Base-by-base conservation (phyloP, 2,329 filamentous ascomycete species). In the Daldinia sp. region DNA sequence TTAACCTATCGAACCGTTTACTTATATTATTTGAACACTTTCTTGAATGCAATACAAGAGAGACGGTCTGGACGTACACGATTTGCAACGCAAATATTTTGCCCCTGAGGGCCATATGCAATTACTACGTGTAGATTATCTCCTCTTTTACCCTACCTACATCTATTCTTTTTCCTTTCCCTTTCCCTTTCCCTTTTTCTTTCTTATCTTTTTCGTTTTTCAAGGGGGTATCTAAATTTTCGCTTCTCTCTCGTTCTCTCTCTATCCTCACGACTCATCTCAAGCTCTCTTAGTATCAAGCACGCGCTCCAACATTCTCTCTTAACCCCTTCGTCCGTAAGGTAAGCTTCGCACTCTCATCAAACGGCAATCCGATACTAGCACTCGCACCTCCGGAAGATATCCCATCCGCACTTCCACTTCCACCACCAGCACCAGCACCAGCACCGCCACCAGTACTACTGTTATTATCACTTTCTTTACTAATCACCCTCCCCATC, bases 271-370 rank as follows among this genome's bases (percentile, higher is more conserved):
- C 50, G 10, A 7, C 3, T 54, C 51, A 35, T 28, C 18, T 37
- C 30, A 26, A 23, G 3, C 33, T 41, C 18, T 28, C 7, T 33
- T 33, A 23, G 3, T 72, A 57, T 76, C 54, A 77, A 74, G 67
- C 69, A 67, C 71, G 74, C 44, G 74, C 72, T 7, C 74, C 78
- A 13, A 82, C 77, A 67, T 85, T 82, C 77, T 88, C 87, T 44
- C 86, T 80, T 73, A 89, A 65, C 0, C 87, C 87, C 74, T 88
- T 88, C 0, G 87, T 89, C 63, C 87, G 77, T 37, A 89, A 71
- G 4, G 85, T 86, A 58, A 88, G 79, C 72, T 82, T 86, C 51
- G 82, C 80, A 1, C 73, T 77, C 44, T 84, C 83, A 0, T 78
- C 81, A 77, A 88, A 88, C 2, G 85, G 84, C 30, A 86, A 67